Evolutionary conservation across 768 basidiomycete genomes (phyloP).

Genomic region (Agaricus subrufescens): DNA sequence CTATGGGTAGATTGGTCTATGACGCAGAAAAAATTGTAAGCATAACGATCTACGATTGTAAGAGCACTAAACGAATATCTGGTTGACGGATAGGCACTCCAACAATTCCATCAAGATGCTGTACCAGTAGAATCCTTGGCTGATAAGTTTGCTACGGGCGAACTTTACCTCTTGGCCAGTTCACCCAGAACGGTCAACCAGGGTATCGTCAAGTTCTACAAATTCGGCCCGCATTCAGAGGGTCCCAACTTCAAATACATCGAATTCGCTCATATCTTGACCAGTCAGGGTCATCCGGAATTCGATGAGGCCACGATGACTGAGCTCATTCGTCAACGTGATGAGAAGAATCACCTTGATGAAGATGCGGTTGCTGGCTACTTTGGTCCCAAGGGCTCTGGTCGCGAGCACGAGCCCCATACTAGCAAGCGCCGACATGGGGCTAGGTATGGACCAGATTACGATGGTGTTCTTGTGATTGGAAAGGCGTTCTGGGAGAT

Average conservation of each 20-base stretch:
- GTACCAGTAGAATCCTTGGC: slow-evolving; percentile 53
- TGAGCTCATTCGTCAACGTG: slow-evolving; percentile 26
- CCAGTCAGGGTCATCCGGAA: slow-evolving; percentile 90
- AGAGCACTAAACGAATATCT: no score
- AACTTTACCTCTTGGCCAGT: slow-evolving; percentile 59
- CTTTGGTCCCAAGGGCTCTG: no score
- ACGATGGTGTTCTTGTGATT: no score
- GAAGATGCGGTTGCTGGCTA: not conserved
- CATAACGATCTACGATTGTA: not conserved
- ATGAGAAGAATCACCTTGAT: slow-evolving; percentile 36
- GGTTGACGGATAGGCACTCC: slow-evolving; percentile 48
- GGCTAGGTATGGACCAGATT: no score
- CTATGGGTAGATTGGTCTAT: slow-evolving; percentile 65
- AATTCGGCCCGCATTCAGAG: not conserved
- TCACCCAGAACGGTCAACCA: slow-evolving; percentile 56
- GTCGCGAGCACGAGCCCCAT: no score
- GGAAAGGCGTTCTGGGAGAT: no score
- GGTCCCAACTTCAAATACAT: not conserved
- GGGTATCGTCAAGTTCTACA: slow-evolving; percentile 58
- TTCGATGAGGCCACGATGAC: slow-evolving; percentile 61
- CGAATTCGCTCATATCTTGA: slow-evolving; percentile 67
- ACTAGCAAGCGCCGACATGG: no score
- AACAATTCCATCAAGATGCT: slow-evolving; percentile 89
- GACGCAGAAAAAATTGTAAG: slow-evolving; percentile 35
- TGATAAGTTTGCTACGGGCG: slow-evolving; percentile 13